Base-by-base conservation (phyloP, 345 rosid genomes). In the Eucalyptus pumila region DNA sequence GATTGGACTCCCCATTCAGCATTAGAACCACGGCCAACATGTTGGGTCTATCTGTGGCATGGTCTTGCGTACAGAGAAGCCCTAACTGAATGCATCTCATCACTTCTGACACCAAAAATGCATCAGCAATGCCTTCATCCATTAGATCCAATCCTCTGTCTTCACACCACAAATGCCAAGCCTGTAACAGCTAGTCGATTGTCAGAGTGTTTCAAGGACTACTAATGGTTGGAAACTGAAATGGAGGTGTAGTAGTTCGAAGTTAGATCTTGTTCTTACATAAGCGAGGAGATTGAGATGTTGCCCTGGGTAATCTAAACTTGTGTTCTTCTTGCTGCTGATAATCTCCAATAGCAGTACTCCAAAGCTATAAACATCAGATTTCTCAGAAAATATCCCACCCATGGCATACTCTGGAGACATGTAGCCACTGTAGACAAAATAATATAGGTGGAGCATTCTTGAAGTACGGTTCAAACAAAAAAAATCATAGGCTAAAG, bases 371-470 rank as follows among this genome's bases (percentile, higher is more conserved):
- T 91, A 93, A 11, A 90, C 92, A 54, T 93, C 94, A 4, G 94
- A 93, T 89, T 94, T 92, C 27, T 89, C 54, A 2, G 93, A 94
- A 88, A 86, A 92, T 27, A 88, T 47, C 23, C 93, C 94, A 19
- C 89, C 90, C 90, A 87, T 86, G 5, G 93, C 94, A 89, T 94
- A 91, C 58, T 94, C 93, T n/a, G 92, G 94, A 48, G 95, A 89
- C 94, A 94, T 92, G 86, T 91, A 94, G 2, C 93, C 93, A 26
- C 94, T 92, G 17, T 7, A 65, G 34, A 65, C 72, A 65, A 65
- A 65, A 65, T 30, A 14, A 65, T 12, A 86, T 80, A 60, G 15
- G 12, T 24, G 42, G 0, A 88, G 13, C 32, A 26, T 23, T n/a
- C n/a, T 16, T 24, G 30, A 69, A 54, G 11, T 9, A 54, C 11